Percentiles rank a stretch among this genome's conserved stretches.
Conservation (phyloP, 163 green algal genomes). For the Scenedesmus sp. region DNA sequence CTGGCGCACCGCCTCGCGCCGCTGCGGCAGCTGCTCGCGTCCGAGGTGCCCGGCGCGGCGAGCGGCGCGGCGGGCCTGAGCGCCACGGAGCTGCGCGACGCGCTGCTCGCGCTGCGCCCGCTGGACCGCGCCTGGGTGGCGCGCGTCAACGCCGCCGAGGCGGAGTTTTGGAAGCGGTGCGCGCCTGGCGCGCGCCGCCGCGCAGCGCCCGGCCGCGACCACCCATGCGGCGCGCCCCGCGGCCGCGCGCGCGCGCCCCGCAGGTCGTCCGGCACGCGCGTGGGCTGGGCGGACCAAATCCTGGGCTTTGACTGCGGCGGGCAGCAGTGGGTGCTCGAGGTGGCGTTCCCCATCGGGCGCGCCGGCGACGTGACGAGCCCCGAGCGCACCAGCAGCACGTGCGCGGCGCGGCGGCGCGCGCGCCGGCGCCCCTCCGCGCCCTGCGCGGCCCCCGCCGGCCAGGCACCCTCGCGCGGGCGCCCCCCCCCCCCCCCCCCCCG, state of each 20-base stretch:
- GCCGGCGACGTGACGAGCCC: conserved; percentile 9
- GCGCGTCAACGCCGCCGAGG: conserved; percentile 87
- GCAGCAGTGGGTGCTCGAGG: conserved; percentile 97
- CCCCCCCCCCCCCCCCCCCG: too few species aligned
- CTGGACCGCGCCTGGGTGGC: conserved; percentile 81
- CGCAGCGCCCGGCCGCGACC: too few species aligned
- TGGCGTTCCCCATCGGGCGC: conserved; percentile 80
- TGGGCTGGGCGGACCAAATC: conserved; percentile 94
- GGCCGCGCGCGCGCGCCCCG: background rate
- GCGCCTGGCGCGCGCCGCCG: background rate
- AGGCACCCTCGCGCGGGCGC: too few species aligned
- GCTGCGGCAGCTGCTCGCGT: conserved; percentile 59
- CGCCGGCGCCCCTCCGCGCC: too few species aligned
- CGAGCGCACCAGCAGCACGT: conserved; percentile 36
- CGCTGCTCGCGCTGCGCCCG: conserved; percentile 81
- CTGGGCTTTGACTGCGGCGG: conserved; percentile 98
- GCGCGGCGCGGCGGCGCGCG: too few species aligned
- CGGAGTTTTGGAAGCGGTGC: conserved; percentile 80
- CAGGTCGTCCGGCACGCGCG: conserved; percentile 57
- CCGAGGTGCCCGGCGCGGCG: background rate
- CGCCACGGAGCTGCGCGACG: conserved; percentile 81
- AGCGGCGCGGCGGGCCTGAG: conserved; percentile 55
- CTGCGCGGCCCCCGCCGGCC: too few species aligned
- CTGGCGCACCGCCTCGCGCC: conserved; percentile 11
- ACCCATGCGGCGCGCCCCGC: too few species aligned